These are phyloP conservation scores for Yamadazyma atlantica DNA, from an alignment of 1,139 yeast species.

Conservation along the genomic window DNA sequence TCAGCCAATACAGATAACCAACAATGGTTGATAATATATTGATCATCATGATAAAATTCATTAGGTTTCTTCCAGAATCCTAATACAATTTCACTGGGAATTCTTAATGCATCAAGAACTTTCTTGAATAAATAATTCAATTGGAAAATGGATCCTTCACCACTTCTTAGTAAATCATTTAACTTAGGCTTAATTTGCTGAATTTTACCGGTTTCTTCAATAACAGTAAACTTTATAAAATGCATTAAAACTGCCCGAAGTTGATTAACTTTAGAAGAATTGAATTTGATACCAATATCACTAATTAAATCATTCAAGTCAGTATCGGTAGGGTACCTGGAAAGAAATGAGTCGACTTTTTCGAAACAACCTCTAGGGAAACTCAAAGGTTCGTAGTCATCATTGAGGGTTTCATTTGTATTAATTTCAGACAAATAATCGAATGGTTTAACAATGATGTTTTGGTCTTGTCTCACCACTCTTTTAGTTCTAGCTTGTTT, in stretches of 20 bases:
- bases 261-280: slow-evolving; percentile 33
- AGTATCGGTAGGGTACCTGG: slow-evolving; percentile 24
- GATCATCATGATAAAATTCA: slow-evolving; percentile 51
- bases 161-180: slow-evolving; percentile 34
- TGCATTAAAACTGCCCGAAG: slow-evolving; percentile 41
- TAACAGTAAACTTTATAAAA: slow-evolving; percentile 38
- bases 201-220: slow-evolving; percentile 39
- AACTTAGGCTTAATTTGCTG: slow-evolving; percentile 44
- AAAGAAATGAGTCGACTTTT: slow-evolving; percentile 36
- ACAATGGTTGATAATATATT: slow-evolving; percentile 71
- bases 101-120: slow-evolving; percentile 67
- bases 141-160: slow-evolving; percentile 64
- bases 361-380: slow-evolving; percentile 16
- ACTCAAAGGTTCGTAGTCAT: slow-evolving; percentile 15
- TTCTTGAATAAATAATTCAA: slow-evolving; percentile 73
- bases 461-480: slow-evolving; percentile 66
- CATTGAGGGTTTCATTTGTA: slow-evolving; percentile 38
- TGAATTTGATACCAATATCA: slow-evolving; percentile 45
- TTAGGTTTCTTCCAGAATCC: slow-evolving; percentile 86
- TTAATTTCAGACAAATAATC: slow-evolving; percentile 55
- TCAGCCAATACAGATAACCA: slow-evolving; percentile 83
- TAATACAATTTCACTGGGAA: slow-evolving; percentile 72
- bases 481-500: slow-evolving; percentile 67
- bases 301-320: slow-evolving; percentile 47
- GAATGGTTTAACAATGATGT: slow-evolving; percentile 68